Conservation (phyloP, 2,329 filamentous ascomycete species). For the Phoma herbarum region DNA sequence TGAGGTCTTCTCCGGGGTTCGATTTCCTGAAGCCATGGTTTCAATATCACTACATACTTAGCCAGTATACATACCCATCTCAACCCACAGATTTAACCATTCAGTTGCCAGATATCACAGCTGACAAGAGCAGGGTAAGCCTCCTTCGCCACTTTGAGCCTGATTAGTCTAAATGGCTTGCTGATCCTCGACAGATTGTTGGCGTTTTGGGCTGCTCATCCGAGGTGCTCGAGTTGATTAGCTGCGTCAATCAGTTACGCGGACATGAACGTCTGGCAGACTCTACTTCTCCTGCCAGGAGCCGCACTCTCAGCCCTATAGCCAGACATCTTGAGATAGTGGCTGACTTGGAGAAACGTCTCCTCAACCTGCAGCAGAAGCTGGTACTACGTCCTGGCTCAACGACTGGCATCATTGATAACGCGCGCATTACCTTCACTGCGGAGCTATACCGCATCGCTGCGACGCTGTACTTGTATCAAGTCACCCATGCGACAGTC, state of each 20-base stretch:
- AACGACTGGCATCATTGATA: constrained; percentile 39
- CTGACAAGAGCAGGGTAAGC: background rate
- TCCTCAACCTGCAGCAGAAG: constrained; percentile 35
- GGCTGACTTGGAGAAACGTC: constrained; percentile 27
- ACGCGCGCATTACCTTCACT: constrained; percentile 52
- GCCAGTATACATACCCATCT: constrained; percentile 53
- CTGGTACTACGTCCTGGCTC: constrained; percentile 33
- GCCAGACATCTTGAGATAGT: background rate
- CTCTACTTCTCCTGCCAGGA: background rate
- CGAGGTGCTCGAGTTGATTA: constrained; percentile 57
- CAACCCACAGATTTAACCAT: constrained; percentile 39
- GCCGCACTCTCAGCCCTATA: background rate
- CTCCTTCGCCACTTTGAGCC: background rate
- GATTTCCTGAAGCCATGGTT: constrained; percentile 59
- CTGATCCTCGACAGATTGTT: constrained; percentile 50
- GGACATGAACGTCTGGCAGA: background rate
- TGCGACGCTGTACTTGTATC: constrained; percentile 57
- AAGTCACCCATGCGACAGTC: constrained; percentile 43
- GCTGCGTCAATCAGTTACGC: constrained; percentile 51
- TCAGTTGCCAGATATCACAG: constrained; percentile 21
- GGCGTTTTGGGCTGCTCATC: constrained; percentile 60
- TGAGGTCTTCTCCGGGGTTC: constrained; percentile 29
- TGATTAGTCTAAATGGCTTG: background rate
- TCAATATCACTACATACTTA: constrained; percentile 59
- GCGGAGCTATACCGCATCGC: constrained; percentile 63